Evolutionary conservation across 179 eudicot genomes (phyloP), one percentile per base, ranked within the genome.

Genomic region (Vitellaria paradoxa): DNA sequence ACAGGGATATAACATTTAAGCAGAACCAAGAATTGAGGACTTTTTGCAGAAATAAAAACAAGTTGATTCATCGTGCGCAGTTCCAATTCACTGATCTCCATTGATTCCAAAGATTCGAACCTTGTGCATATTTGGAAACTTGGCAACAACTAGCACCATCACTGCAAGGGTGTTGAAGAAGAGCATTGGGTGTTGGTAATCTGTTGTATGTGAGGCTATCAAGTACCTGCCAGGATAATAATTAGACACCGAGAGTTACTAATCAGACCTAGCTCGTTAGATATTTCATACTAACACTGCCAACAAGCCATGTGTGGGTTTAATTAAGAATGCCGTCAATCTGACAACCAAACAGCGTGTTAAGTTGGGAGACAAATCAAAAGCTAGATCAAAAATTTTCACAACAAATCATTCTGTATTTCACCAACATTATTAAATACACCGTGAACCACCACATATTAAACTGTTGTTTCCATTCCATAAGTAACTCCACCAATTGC

Each of bases 91-190:
- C 85, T 80, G 83, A 70, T 89, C 91, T 7, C 92, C 92, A 64
- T 90, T 90, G 77, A 89, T 91, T 53, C 94, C 92, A 60, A 91
- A 89, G 71, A 91, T 87, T n/a, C 92, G 88, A 74, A 91, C 94
- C 83, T 91, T 91, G 83, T 91, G 92, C 95, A 91, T 91, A 70
- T 91, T 82, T 0, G 92, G 95, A 73, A 91, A 91, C 87, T 91
- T 91, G 78, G 95, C 95, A 64, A 91, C 63, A 49, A 91, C 94
- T 30, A 90, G 83, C 78, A 90, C 85, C n/a, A 89, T 71, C 69
- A 89, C 94, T 37, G 89, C 91, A 42, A 91, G 62, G n/a, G 95
- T 91, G 74, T 89, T 91, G 76, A 91, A 81, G 87, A 89, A 83
- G 67, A 91, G 85, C 95, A 91, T 89, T 10, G 92, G 92, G 80